A percentile compares a stretch with the other conserved stretches of the same genome.
Evolutionary conservation across 495 filamentous ascomycete species (phyloP).

Genomic region (Penicillium nucicola): DNA sequence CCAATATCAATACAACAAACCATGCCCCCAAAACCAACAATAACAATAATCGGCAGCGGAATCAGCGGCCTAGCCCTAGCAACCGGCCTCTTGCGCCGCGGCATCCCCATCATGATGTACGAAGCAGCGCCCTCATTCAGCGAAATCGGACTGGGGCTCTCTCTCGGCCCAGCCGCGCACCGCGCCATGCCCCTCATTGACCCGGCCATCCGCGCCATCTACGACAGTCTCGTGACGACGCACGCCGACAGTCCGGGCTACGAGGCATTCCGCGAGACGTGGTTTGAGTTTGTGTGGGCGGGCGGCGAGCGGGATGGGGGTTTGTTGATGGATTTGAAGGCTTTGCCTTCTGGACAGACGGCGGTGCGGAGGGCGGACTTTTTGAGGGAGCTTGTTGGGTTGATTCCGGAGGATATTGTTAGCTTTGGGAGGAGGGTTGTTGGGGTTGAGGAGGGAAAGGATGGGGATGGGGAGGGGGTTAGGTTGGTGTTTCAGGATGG

Average conservation of each 20-base stretch:
- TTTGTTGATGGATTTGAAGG: slow-evolving; percentile 29
- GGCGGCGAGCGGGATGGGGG: slow-evolving; percentile 20
- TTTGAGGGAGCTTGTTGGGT: slow-evolving; percentile 53
- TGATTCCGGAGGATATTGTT: slow-evolving; percentile 45
- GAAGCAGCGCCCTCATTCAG: slow-evolving; percentile 50
- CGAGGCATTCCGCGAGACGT: slow-evolving; percentile 18
- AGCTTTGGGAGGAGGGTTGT: slow-evolving; percentile 33
- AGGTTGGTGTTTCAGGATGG: slow-evolving; percentile 34
- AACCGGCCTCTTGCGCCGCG: slow-evolving; percentile 50
- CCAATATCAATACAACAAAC: too few species aligned
- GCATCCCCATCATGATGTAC: slow-evolving; percentile 49
- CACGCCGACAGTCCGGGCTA: slow-evolving; percentile 27
- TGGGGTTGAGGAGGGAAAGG: slow-evolving; percentile 8
- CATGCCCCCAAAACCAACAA: slow-evolving; percentile 9
- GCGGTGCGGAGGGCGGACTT: slow-evolving; percentile 55
- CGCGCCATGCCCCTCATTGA: slow-evolving; percentile 50
- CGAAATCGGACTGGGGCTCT: slow-evolving; percentile 60
- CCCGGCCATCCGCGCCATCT: slow-evolving; percentile 32
- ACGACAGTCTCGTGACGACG: slow-evolving; percentile 31
- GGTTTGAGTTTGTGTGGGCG: slow-evolving; percentile 30
- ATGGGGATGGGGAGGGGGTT: slow-evolving; percentile 7
- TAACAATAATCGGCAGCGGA: slow-evolving; percentile 61
- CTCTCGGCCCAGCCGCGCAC: slow-evolving; percentile 57
- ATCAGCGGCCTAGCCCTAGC: slow-evolving; percentile 58
- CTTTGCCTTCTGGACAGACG: slow-evolving; percentile 29